Percentiles rank a stretch among this genome's conserved stretches.
These are phyloP conservation scores for Hamamelis virginiana DNA, from an alignment of 164 flowering plant species.

Conservation along the genomic window DNA sequence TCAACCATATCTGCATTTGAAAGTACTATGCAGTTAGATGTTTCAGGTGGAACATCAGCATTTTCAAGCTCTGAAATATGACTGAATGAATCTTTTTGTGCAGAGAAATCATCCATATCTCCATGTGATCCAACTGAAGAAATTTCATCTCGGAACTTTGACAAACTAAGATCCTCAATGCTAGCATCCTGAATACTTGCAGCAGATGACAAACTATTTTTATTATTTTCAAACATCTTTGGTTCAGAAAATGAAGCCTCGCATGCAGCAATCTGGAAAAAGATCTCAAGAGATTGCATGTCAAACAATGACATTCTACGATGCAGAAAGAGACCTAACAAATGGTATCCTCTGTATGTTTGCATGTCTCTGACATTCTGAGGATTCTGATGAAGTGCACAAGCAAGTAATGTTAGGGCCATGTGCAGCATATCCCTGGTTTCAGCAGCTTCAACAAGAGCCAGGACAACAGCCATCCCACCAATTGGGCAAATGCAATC, in stretches of 20 bases:
- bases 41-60: slow-evolving; percentile 63
- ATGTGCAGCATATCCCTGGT: slow-evolving; percentile 97
- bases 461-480: slow-evolving; percentile 83
- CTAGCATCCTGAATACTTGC: slow-evolving; percentile 43
- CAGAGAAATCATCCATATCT: slow-evolving; percentile 90
- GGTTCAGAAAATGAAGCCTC: slow-evolving; percentile 97
- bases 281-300: slow-evolving; percentile 93
- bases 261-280: slow-evolving; percentile 98
- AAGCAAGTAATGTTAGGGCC: slow-evolving; percentile 83
- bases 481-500: slow-evolving; percentile 85
- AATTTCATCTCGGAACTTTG: slow-evolving; percentile 78
- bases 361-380: slow-evolving; percentile 94
- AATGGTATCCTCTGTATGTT: slow-evolving; percentile 89
- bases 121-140: slow-evolving; percentile 88
- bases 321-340: slow-evolving; percentile 86
- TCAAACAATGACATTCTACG: slow-evolving; percentile 87
- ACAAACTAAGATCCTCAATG: slow-evolving; percentile 62
- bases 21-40: slow-evolving; percentile 92
- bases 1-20: slow-evolving; percentile 99
- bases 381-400: slow-evolving; percentile 92
- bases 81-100: slow-evolving; percentile 79
- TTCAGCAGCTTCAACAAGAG: slow-evolving; percentile 94
- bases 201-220: slow-evolving; percentile 40
- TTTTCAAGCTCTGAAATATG: slow-evolving; percentile 92
- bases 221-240: slow-evolving; percentile 46